Percentiles rank a stretch among this genome's conserved stretches.
These are phyloP conservation scores for Xylaria flabelliformis DNA, from an alignment of 495 filamentous ascomycete genomes.

Conservation along the genomic window DNA sequence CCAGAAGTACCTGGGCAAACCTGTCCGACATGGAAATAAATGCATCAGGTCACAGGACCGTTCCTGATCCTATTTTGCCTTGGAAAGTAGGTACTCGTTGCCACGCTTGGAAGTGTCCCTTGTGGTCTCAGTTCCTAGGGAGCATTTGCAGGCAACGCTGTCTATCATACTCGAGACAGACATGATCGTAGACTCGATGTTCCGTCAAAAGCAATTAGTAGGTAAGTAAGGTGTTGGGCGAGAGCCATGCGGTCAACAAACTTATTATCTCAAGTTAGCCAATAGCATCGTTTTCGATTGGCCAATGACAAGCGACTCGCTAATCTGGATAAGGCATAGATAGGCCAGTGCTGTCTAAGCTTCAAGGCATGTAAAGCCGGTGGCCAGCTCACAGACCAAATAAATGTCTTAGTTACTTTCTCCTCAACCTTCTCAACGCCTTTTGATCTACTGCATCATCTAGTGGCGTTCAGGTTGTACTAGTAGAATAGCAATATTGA, in stretches of 20 bases:
- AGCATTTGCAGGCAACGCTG: not conserved
- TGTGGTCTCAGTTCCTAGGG: not conserved
- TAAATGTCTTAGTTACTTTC: slow-evolving; percentile 25
- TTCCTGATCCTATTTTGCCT: not conserved
- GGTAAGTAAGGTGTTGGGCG: no score
- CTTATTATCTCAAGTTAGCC: not conserved
- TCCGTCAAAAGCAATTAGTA: slow-evolving; percentile 9
- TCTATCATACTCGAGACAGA: not conserved
- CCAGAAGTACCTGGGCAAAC: slow-evolving; percentile 1
- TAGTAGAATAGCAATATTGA: not conserved
- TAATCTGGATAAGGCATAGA: not conserved
- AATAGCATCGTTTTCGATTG: not conserved
- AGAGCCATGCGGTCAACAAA: not conserved
- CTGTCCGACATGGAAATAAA: slow-evolving; percentile 9
- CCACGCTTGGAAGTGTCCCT: not conserved
- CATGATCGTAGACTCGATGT: not conserved
- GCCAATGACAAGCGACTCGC: not conserved
- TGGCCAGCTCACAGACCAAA: slow-evolving; percentile 10
- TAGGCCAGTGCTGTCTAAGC: not conserved
- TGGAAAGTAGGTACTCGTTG: not conserved
- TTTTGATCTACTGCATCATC: not conserved
- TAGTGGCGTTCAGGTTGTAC: slow-evolving; percentile 3
- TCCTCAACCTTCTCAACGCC: not conserved
- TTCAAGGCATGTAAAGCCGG: not conserved
- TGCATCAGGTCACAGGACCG: not conserved